A percentile compares a stretch with the other conserved stretches of the same genome.
Evolutionary conservation across 768 basidiomycete species (phyloP).

Genomic region (Russula sp.): DNA sequence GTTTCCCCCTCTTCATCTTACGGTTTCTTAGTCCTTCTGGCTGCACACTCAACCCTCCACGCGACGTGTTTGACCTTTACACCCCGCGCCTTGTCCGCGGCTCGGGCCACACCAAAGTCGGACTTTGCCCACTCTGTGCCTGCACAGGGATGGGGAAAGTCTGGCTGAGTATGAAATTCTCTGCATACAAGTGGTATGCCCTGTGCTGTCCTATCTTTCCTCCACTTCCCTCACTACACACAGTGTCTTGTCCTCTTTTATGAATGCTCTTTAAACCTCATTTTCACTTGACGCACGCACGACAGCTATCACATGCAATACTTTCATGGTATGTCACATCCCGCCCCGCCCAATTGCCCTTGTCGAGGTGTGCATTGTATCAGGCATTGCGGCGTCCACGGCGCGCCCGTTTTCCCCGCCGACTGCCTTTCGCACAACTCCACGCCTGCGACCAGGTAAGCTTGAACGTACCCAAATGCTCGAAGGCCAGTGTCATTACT

Average conservation of each 20-base stretch:
- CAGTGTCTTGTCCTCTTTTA: conserved; percentile 6
- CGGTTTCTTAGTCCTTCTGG: conserved; percentile 22
- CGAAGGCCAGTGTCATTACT: conserved; percentile 76
- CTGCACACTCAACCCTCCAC: conserved; percentile 54
- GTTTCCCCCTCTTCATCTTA: background rate
- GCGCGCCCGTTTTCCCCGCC: conserved; percentile 76
- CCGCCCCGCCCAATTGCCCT: background rate
- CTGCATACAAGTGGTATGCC: conserved; percentile 72
- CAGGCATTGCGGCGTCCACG: conserved; percentile 65
- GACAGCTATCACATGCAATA: conserved; percentile 79
- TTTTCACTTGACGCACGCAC: background rate
- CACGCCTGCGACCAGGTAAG: conserved; percentile 44
- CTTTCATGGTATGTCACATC: conserved; percentile 48
- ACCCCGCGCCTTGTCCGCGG: conserved; percentile 74
- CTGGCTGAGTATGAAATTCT: conserved; percentile 76
- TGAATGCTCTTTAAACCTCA: background rate
- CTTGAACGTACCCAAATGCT: conserved; percentile 51
- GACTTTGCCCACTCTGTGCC: conserved; percentile 70
- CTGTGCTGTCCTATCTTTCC: background rate
- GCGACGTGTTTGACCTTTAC: conserved; percentile 59
- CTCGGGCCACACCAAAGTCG: conserved; percentile 57
- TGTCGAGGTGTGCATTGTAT: background rate
- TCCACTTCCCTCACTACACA: background rate
- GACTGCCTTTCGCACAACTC: conserved; percentile 44
- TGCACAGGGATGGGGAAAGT: conserved; percentile 60